Percentiles rank a stretch among this genome's conserved stretches.
phyloP scores from a whole-genome alignment of 768 basidiomycete genomes.

The Strobilomyces dryophilus region DNA sequence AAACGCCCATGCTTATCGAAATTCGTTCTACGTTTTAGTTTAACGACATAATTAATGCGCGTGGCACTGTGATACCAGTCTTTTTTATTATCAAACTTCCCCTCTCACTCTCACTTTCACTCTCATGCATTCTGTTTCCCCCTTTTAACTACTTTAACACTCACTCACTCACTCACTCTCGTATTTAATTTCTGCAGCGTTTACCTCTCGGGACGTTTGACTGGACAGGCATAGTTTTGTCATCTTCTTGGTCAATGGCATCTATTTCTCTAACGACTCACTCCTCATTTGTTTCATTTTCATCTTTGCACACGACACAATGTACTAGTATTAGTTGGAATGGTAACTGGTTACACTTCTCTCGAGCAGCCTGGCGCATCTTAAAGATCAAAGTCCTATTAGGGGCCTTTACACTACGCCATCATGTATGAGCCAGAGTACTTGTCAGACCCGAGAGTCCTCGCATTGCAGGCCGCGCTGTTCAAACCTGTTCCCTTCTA shows the following conservation, averaged over 20 bases:
- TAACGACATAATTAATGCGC: not conserved
- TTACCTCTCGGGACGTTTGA: not conserved
- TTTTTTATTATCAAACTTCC: not conserved
- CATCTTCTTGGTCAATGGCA: not conserved
- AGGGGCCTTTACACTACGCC: too few relatives aligned
- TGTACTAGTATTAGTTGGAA: not conserved
- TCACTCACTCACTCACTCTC: not conserved
- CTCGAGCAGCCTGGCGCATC: not conserved
- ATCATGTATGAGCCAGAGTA: not conserved
- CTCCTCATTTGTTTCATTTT: not conserved
- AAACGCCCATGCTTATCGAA: conserved; percentile 12
- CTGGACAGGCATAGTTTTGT: not conserved
- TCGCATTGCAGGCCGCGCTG: not conserved
- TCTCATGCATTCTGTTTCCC: not conserved
- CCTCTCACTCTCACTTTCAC: not conserved
- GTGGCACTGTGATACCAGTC: conserved; percentile 7
- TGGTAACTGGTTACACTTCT: not conserved
- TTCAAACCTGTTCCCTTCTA: not conserved
- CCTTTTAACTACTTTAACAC: not conserved
- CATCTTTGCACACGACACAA: not conserved
- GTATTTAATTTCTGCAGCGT: not conserved
- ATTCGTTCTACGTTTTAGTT: conserved; percentile 16
- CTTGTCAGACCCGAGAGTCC: not conserved
- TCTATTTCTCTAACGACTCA: not conserved
- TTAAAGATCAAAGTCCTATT: not conserved